Evolutionary conservation across 192 early-diverging fungal species (phyloP).

Genomic region (Coemansia pectinata): DNA sequence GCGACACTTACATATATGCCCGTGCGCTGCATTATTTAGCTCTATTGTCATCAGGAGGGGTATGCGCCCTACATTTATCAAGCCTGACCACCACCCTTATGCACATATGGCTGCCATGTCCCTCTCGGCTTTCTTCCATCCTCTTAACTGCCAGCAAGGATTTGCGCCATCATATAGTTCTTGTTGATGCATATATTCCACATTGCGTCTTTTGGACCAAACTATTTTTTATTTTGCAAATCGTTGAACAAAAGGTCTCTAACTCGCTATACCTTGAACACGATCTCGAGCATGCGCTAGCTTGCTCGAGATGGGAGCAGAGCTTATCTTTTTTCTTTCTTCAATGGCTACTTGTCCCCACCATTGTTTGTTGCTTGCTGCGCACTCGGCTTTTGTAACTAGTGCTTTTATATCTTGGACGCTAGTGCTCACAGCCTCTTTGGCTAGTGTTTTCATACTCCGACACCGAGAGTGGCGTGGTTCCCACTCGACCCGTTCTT

Average conservation of each 20-base stretch:
- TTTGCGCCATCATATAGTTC: neutral
- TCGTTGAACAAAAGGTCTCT: neutral
- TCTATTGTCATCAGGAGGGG: slow-evolving; percentile 1
- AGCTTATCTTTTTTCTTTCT: neutral
- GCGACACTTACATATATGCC: slow-evolving; percentile 7
- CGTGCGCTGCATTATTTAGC: slow-evolving; percentile 6
- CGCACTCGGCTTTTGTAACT: neutral
- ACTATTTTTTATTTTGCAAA: neutral
- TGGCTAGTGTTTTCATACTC: neutral
- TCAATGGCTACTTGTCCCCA: neutral
- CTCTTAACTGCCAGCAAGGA: neutral
- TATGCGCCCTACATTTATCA: slow-evolving; percentile 1
- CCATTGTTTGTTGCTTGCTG: neutral
- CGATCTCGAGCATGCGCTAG: neutral
- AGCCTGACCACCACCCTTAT: neutral
- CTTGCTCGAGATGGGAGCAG: neutral
- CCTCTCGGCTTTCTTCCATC: neutral
- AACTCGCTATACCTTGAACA: neutral
- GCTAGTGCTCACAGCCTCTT: neutral
- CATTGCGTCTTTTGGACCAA: neutral
- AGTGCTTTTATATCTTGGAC: neutral
- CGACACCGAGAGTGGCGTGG: neutral
- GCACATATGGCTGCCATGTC: neutral
- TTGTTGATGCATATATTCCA: neutral
- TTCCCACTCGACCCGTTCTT: neutral